A percentile compares a stretch with the other conserved stretches of the same genome.
Evolutionary conservation across 768 basidiomycete species (phyloP).

Genomic region (Russula earlei): DNA sequence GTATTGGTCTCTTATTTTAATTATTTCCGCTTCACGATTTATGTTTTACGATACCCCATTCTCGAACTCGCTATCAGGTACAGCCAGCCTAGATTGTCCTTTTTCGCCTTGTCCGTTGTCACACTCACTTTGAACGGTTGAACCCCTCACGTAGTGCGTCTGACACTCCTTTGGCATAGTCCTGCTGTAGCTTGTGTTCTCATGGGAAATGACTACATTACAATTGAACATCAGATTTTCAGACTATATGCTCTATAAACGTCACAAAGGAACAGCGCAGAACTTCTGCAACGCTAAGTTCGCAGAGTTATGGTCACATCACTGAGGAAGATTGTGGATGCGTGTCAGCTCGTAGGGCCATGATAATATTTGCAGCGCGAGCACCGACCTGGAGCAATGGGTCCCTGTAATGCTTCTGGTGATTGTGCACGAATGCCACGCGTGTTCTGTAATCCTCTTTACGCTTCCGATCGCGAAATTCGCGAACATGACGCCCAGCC

Average conservation of each 20-base stretch:
- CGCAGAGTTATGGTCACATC: constrained; percentile 13
- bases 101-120: constrained; percentile 10
- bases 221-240: constrained; percentile 1
- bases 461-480: constrained; percentile 72
- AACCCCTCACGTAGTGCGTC: constrained; percentile 7
- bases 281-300: neutral
- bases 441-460: constrained; percentile 80
- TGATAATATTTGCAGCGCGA: neutral
- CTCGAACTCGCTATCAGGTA: constrained; percentile 13
- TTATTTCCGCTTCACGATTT: constrained; percentile 22
- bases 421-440: constrained; percentile 70
- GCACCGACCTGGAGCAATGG: constrained; percentile 46
- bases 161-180: constrained; percentile 17
- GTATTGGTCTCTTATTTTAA: constrained; percentile 8
- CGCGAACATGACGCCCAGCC: constrained; percentile 77
- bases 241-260: neutral
- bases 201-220: constrained; percentile 10
- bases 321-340: constrained; percentile 6
- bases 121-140: constrained; percentile 17
- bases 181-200: constrained; percentile 12
- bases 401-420: constrained; percentile 83
- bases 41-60: constrained; percentile 20
- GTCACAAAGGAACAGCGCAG: too few species aligned
- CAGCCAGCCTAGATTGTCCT: constrained; percentile 18
- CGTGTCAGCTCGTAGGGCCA: neutral